Conservation (phyloP, 2,329 filamentous ascomycete genomes). For the Ophiostoma perfectum region DNA sequence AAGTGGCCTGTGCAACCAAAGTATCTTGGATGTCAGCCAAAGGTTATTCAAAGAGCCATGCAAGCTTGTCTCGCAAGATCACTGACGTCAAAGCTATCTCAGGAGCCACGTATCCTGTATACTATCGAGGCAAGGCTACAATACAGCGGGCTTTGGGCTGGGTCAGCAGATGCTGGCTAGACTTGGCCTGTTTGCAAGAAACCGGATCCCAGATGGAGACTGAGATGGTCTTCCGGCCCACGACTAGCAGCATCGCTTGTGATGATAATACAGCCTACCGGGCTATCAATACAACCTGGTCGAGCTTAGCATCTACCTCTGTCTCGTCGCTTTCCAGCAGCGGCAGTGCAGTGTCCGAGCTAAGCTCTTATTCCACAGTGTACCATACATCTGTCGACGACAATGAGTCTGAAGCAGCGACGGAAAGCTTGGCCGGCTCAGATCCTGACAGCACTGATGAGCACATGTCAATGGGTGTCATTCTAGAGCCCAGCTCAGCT, state of each 20-base stretch:
- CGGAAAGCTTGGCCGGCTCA: not conserved
- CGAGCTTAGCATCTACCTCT: not conserved
- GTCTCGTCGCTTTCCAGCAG: not conserved
- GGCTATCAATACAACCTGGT: too few species aligned
- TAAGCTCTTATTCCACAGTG: not conserved
- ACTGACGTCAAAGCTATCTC: too few species aligned
- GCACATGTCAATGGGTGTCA: slow-evolving; percentile 10
- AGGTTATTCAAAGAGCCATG: too few species aligned
- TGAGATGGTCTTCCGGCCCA: not conserved
- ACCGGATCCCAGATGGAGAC: not conserved
- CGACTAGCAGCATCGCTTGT: not conserved
- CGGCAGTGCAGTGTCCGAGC: not conserved
- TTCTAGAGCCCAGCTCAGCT: not conserved
- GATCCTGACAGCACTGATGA: not conserved
- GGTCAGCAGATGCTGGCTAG: not conserved
- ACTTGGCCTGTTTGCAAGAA: not conserved
- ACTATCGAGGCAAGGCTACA: not conserved
- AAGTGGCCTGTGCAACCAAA: too few species aligned
- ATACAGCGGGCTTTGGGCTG: not conserved
- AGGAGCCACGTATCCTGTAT: not conserved
- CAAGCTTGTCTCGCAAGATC: too few species aligned
- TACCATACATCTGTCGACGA: not conserved
- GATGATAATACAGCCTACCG: too few species aligned
- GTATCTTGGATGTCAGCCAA: too few species aligned
- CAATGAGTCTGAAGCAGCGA: not conserved